These are phyloP conservation scores for Rosa lucieae DNA, from an alignment of 306 rosid species.

Conservation along the genomic window DNA sequence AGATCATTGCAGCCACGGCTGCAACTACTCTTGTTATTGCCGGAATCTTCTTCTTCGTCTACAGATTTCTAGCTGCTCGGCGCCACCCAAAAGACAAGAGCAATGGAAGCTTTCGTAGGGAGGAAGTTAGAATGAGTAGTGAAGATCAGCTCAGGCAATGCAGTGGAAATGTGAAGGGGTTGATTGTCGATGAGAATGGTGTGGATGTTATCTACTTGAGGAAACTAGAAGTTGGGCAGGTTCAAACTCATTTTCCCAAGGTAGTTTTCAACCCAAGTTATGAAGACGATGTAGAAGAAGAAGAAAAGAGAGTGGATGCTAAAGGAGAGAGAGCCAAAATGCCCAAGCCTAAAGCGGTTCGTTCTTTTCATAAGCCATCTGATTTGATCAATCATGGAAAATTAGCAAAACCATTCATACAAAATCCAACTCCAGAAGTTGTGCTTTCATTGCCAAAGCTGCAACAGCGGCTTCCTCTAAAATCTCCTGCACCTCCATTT, in stretches of 20 bases:
- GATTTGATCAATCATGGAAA: conserved; percentile 12
- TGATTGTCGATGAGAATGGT: conserved; percentile 49
- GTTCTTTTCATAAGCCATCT: conserved; percentile 14
- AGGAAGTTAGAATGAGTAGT: conserved; percentile 26
- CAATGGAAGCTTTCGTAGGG: conserved; percentile 34
- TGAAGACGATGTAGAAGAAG: conserved; percentile 36
- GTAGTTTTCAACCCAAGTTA: conserved; percentile 50
- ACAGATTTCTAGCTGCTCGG: conserved; percentile 29
- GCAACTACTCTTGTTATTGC: conserved; percentile 35
- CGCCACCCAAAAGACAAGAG: conserved; percentile 29
- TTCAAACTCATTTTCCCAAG: conserved; percentile 32
- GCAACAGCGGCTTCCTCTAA: conserved; percentile 17
- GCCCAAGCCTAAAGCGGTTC: conserved; percentile 16
- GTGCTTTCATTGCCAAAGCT: conserved; percentile 1
- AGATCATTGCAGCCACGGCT: conserved; percentile 58
- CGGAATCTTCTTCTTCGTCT: conserved; percentile 40
- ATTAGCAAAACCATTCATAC: conserved; percentile 23
- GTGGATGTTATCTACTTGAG: conserved; percentile 44
- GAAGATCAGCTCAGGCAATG: conserved; percentile 37
- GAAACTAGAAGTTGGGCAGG: conserved; percentile 44
- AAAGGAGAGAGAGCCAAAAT: conserved; percentile 31
- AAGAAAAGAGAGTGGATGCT: conserved; percentile 47
- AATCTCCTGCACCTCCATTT: conserved; percentile 18
- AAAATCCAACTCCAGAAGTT: conserved; percentile 8
- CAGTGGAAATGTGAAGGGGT: conserved; percentile 47